phyloP scores from a whole-genome alignment of 306 rosid species.

The Abrus precatorius region DNA sequence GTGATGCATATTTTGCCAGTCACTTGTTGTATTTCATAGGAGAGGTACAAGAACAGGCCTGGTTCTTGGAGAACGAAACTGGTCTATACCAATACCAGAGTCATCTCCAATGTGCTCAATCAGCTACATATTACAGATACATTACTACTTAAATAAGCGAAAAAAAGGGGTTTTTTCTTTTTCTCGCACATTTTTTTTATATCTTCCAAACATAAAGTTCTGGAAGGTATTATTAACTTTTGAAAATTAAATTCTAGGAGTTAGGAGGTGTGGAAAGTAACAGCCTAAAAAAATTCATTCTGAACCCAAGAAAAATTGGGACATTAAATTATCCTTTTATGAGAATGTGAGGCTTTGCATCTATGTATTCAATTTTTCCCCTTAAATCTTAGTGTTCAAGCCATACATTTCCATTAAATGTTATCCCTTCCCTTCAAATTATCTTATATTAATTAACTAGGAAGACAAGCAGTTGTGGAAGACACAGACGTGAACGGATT shows the following conservation, averaged over 20 bases:
- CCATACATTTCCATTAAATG: background rate
- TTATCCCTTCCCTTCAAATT: background rate
- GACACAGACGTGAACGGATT: background rate
- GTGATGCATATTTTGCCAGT: constrained; percentile 8
- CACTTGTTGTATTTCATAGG: constrained; percentile 55
- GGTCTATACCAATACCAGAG: constrained; percentile 85
- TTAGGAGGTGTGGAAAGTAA: too few species aligned
- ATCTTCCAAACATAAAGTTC: too few species aligned
- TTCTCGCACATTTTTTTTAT: too few species aligned
- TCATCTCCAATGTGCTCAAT: constrained; percentile 84
- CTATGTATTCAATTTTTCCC: background rate
- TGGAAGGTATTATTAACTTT: too few species aligned
- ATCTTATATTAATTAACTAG: background rate
- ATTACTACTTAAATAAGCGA: too few species aligned
- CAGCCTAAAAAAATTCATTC: background rate
- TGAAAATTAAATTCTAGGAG: too few species aligned
- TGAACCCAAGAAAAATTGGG: background rate
- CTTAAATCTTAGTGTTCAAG: background rate
- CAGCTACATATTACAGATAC: constrained; percentile 71
- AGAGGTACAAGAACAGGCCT: constrained; percentile 90
- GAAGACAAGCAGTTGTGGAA: background rate
- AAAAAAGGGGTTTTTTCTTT: too few species aligned
- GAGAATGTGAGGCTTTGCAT: background rate
- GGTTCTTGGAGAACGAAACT: constrained; percentile 93
- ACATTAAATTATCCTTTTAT: background rate